Base-by-base conservation (phyloP, 768 basidiomycete species). In the Auriscalpium microsporum region DNA sequence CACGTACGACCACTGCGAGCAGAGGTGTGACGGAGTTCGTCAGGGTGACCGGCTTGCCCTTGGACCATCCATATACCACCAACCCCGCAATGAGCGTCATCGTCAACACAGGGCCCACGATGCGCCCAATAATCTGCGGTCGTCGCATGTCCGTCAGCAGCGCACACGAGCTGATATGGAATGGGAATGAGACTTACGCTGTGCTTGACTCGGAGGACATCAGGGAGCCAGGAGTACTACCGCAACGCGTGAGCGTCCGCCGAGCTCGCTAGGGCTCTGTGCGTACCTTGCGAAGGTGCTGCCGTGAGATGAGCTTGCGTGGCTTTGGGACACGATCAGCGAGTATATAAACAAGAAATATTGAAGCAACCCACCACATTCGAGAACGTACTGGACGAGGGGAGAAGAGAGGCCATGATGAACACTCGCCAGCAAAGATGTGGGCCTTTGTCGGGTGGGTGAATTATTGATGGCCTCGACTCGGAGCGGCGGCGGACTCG, bases 151-250 rank as follows among this genome's bases (percentile, higher is more conserved):
- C 57, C 56, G 42, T 36, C 37, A 47, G n/a, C 40, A 51, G 38
- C 49, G 21, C 16, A 16, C 16, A 17, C 19, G 5, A 21, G 16
- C 50, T 21, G 21, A 21, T 21, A 21, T 21, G 21, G 21, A 21
- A 21, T 21, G 21, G 21, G 21, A 21, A 21, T 21, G 21, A 17
- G 7, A 74, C 84, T 62, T 67, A 91, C 88, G 60, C 86, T 90
- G 61, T 89, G 87, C 75, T 91, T 83, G 59, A 93, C 54, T 42
- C 91, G 81, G 45, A 94, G 74, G 17, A 94, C 88, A 69, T 94
- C 92, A 2, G 91, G 89, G 11, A 94, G 73, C 91, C 92, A 94
- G 14, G 88, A 89, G 66, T 90, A 91, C 87, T 90, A 56, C 36
- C 45, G 36, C 14, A 28, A 19, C 45, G 56, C 14, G 21, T 35